Base-by-base conservation (phyloP, 2,329 filamentous ascomycete species). In the Neocucurbitaria cava region DNA sequence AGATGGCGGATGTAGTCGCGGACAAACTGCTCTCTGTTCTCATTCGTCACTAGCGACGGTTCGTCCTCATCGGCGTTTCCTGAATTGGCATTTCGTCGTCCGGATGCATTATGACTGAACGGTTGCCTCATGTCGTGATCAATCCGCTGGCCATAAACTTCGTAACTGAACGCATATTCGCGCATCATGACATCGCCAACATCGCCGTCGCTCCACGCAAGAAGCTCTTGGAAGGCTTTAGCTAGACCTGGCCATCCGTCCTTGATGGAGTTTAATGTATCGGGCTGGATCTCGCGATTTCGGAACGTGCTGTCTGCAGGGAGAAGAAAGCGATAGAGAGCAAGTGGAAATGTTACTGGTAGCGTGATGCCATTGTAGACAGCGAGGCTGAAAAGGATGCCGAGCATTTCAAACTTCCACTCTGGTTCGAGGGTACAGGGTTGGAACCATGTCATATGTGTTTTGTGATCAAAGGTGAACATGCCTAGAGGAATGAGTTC, bases 311-410 rank as follows among this genome's bases (percentile, higher is more conserved):
- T 86, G 8, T 87, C 86, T 54, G 89, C 81, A 8, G 85, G 86
- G 0, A 96, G 81, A 0, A 98, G 82, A 64, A 91, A 91, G 48
- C 87, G 84, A 76, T 99, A 99, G 3, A 99, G 83, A 0, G 88
- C 90, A 52, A 86, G 84, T 0, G 95, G 95, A 56, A 99, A 95
- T 1, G 89, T 96, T 38, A 98, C 84, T 0, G 95, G 95, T 1
- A 99, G 81, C 0, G 93, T 96, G 21, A 98, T 81, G 1, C 94
- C 94, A 63, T 99, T 99, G 77, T 95, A 97, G 4, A 98, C 79
- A 5, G 95, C 95, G 17, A 99, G 82, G 1, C 91, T 96, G 59
- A 97, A 83, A n/a, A 98, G 78, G 10, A 97, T 77, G 1, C 95
- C 95, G 28, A 97, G 81, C 18, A 98, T 83, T 74, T 98, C 92